Percentiles rank a stretch among this genome's conserved stretches.
Evolutionary conservation across 805 yeast genomes (phyloP).

Genomic region (Saccharomycodes ludwigii): DNA sequence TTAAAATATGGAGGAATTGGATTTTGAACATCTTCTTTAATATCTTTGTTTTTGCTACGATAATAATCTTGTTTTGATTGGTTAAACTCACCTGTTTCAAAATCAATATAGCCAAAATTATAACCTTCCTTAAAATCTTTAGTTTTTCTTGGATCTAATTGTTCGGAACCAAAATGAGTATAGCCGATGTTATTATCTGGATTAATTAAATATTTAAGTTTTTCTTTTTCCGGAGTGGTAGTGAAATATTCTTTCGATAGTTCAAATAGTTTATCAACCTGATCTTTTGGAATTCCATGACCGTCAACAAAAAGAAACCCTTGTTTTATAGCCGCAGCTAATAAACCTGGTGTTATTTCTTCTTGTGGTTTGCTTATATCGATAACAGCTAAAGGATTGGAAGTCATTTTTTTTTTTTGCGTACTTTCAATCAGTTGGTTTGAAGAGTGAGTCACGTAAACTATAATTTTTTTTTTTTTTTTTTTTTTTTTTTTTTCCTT

Average conservation of each 20-base stretch:
- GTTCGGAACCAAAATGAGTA: conserved; percentile 42
- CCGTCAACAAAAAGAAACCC: conserved; percentile 62
- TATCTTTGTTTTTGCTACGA: not conserved
- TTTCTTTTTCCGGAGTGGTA: conserved; percentile 36
- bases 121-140: conserved; percentile 63
- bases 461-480: too few species aligned
- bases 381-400: conserved; percentile 41
- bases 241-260: conserved; percentile 38
- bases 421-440: too few species aligned
- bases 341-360: conserved; percentile 36
- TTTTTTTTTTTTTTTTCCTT: too few species aligned
- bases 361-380: conserved; percentile 37
- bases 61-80: conserved; percentile 5
- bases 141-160: conserved; percentile 20
- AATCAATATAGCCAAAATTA: conserved; percentile 48
- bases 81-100: conserved; percentile 33
- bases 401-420: too few species aligned
- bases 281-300: conserved; percentile 44
- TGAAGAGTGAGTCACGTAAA: too few species aligned
- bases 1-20: conserved; percentile 42
- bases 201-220: conserved; percentile 37
- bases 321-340: conserved; percentile 47
- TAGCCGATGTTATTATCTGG: conserved; percentile 45
- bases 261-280: conserved; percentile 39
- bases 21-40: conserved; percentile 12